A percentile compares a stretch with the other conserved stretches of the same genome.
Conservation (phyloP, 768 basidiomycete species). For the Cantharellus anzutake region DNA sequence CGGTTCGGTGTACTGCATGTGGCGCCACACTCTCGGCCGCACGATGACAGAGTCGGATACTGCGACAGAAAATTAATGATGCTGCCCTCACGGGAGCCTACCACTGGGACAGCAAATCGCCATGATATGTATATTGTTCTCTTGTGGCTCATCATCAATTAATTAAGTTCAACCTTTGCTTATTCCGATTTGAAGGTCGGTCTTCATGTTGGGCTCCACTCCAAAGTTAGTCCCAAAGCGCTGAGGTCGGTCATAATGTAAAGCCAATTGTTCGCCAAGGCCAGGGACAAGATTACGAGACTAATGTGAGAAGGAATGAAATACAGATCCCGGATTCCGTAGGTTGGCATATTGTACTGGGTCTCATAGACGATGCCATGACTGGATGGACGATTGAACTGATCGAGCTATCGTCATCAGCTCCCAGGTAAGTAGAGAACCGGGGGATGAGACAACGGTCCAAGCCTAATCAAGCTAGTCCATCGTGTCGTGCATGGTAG, state of each 20-base stretch:
- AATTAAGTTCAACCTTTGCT: constrained; percentile 13
- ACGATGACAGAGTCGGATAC: too few species aligned
- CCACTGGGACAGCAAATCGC: too few species aligned
- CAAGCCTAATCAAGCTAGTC: constrained; percentile 29
- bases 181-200: constrained; percentile 1
- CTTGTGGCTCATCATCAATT: constrained; percentile 14
- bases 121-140: neutral
- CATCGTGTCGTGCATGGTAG: constrained; percentile 83
- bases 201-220: constrained; percentile 10
- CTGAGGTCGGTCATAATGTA: constrained; percentile 2
- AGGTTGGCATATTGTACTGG: neutral
- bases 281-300: constrained; percentile 2
- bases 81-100: neutral
- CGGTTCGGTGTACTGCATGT: too few species aligned
- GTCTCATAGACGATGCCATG: constrained; percentile 27
- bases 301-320: constrained; percentile 8
- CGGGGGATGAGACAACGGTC: constrained; percentile 22
- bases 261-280: constrained; percentile 7
- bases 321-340: neutral
- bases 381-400: constrained; percentile 36
- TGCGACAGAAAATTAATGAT: neutral
- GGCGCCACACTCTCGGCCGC: too few species aligned
- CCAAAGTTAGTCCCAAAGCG: constrained; percentile 8
- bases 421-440: constrained; percentile 5
- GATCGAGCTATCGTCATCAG: constrained; percentile 19